phyloP scores from a whole-genome alignment of 1,284 basidiomycete genomes.

The Sanghuangporus baumii region DNA sequence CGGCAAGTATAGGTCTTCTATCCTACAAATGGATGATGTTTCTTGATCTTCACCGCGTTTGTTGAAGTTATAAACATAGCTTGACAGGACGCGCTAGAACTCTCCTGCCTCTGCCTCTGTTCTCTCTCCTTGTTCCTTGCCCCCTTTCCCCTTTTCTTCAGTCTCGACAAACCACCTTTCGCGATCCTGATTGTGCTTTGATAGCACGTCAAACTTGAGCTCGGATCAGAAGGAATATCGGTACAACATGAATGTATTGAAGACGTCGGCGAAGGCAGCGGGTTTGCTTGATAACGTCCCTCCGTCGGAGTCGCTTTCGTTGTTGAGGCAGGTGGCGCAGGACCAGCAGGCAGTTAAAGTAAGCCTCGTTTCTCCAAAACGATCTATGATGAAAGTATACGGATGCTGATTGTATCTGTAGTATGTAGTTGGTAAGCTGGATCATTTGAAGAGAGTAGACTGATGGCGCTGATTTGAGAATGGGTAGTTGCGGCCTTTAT shows the following conservation, averaged over 20 bases:
- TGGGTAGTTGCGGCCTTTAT: not conserved
- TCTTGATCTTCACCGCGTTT: not conserved
- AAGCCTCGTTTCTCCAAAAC: not conserved
- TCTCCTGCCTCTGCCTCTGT: not conserved
- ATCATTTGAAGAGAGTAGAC: not conserved
- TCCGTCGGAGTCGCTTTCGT: not conserved
- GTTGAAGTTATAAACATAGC: not conserved
- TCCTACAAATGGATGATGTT: not conserved
- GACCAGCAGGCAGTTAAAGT: slow-evolving; percentile 4
- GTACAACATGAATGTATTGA: not conserved
- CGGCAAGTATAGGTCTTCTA: not conserved
- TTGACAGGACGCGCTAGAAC: not conserved
- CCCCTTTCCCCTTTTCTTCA: not conserved
- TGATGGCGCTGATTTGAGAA: not conserved
- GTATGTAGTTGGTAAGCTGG: slow-evolving; percentile 1
- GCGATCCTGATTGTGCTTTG: not conserved
- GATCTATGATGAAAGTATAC: not conserved
- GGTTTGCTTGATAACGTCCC: not conserved
- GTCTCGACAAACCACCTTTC: not conserved
- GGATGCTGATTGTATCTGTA: not conserved
- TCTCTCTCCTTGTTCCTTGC: not conserved
- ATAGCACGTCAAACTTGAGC: not conserved
- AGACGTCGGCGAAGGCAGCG: not conserved
- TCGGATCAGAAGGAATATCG: not conserved
- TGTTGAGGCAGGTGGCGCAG: not conserved